A percentile compares a stretch with the other conserved stretches of the same genome.
Conservation (phyloP, 805 yeast species). For the Wickerhamomyces hampshirensis region DNA sequence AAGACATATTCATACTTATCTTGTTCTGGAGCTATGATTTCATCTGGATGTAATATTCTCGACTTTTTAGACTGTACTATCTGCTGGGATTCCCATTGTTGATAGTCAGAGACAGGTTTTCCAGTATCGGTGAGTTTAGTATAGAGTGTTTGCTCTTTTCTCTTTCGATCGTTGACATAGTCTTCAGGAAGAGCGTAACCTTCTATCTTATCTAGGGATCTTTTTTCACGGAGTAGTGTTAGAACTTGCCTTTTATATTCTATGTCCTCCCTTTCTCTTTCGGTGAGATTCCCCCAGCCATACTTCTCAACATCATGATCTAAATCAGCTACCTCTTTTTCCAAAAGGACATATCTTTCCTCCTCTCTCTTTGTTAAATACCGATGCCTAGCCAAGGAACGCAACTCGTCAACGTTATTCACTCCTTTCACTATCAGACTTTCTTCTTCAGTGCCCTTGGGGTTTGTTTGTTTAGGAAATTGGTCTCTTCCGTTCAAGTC, state of each 20-base stretch:
- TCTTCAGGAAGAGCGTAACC: conserved; percentile 57
- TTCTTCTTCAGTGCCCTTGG: not conserved
- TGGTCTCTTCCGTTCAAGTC: not conserved
- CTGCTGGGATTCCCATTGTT: conserved; percentile 22
- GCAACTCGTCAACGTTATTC: conserved; percentile 27
- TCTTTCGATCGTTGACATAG: conserved; percentile 46
- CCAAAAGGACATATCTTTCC: conserved; percentile 37
- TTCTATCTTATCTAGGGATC: conserved; percentile 27
- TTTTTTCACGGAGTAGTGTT: conserved; percentile 35
- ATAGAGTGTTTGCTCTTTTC: conserved; percentile 48
- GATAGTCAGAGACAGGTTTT: conserved; percentile 21
- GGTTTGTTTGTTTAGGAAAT: not conserved
- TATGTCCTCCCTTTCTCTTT: conserved; percentile 47
- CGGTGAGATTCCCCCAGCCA: conserved; percentile 52
- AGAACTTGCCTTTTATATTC: conserved; percentile 46
- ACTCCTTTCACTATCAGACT: not conserved
- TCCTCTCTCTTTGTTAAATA: conserved; percentile 46
- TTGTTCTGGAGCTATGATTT: conserved; percentile 35
- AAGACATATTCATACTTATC: conserved; percentile 72
- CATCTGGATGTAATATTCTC: conserved; percentile 32
- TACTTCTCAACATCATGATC: conserved; percentile 44
- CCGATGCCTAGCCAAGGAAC: conserved; percentile 44
- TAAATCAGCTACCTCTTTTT: conserved; percentile 42
- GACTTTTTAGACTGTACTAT: conserved; percentile 13
- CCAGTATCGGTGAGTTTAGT: conserved; percentile 37